Base-by-base conservation (phyloP, 164 flowering plant genomes). In the Protea cynaroides region DNA sequence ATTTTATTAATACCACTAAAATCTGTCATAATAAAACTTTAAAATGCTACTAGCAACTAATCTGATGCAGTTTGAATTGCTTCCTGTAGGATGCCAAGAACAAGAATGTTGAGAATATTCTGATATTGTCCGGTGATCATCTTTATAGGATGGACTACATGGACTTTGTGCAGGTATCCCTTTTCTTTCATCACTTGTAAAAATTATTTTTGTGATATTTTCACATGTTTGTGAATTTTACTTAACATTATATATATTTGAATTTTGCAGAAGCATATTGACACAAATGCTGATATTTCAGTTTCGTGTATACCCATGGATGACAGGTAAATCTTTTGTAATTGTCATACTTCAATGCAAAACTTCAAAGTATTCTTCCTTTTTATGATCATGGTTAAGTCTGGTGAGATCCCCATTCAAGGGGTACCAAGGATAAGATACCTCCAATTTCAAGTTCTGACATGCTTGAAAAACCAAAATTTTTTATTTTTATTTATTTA, bases 81-180 rank as follows among this genome's bases (percentile, higher is more conserved):
- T 63, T 65, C 37, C 34, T 73, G 67, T 75, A 93, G 98, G 90
- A 88, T 81, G 90, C 90, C 36, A 93, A 88, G 79, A 88, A 72
- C 67, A 93, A 90, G 81, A 83, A 87, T 71, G 78, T 90, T 49
- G 94, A 93, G 77, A 77, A 93, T 74, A 86, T 90, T 47, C 34
- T 93, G 73, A 84, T 93, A 56, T 72, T 93, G 75, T 86, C 98
- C n/a, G 98, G 98, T 6, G 98, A 93, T 76, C 98, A 93, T 82
- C 94, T 93, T 44, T 93, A 90, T 71, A 76, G 98, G 40, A 90
- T 90, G 97, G 80, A 93, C 70, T 93, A 93, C 63, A 88, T 84
- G 94, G 92, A 93, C 61, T 88, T 93, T 72, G 84, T 93, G 73
- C 93, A 92, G 93, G 98, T 86, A 73, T 15, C 19, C 25, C 25